Base-by-base conservation (phyloP, 306 rosid species). In the Cucumis cinereus region DNA sequence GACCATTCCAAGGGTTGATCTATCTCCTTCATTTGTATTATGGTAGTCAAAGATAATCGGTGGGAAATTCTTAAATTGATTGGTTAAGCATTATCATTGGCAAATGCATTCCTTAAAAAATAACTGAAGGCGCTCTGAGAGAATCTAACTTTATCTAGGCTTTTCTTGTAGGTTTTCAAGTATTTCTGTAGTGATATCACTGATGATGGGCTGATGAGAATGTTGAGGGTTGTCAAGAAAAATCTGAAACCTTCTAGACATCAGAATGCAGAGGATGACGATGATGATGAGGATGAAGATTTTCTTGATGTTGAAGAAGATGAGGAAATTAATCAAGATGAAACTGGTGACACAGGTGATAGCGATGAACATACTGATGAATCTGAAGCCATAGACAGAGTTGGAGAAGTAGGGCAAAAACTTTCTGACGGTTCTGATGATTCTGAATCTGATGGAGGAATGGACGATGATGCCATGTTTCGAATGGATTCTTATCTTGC, bases 391-490 rank as follows among this genome's bases (percentile, higher is more conserved):
- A 78, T 79, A 15, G 87, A 84, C 83, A 90, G 78, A 71, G 81
- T 80, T 80, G 90, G 85, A 73, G 93, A 89, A 77, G 81, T 68
- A 77, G 81, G 73, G 36, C 77, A 68, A 73, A 92, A 61, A 73
- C 80, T 22, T 76, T 57, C 86, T 9, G 97, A 89, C 30, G 86
- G 81, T 78, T 90, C 98, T 20, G 95, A 88, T 84, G 97, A 91
- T 77, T 93, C 98, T 75, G 97, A 91, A 73, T 93, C 98, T 60
- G 99, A 94, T 81, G 93, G 90, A 79, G 99, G 96, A 71, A 86
- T 89, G 99, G 97, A 92, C 76, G 99, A 95, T 87, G 99, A 95
- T 85, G 93, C 96, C 47, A 92, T 95, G 99, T 92, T 95, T 78
- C 86, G 91, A 79, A 90, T 92, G 87, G 97, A 94, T 77, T 82